Evolutionary conservation across 2,329 filamentous ascomycete species (phyloP).

Genomic region (Penicillium sp.): DNA sequence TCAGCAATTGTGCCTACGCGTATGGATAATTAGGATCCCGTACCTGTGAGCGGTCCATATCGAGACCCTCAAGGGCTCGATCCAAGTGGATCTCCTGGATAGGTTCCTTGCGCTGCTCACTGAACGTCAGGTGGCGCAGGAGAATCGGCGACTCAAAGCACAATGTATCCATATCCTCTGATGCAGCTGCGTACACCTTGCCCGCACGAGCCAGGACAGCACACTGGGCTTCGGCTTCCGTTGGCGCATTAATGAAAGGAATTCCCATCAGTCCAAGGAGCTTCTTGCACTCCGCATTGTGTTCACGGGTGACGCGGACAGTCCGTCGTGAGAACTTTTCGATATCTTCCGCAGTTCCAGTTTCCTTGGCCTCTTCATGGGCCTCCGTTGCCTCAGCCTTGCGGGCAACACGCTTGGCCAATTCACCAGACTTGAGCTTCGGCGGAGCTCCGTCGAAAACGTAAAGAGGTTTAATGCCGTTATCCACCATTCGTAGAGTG

Average conservation of each 20-base stretch:
- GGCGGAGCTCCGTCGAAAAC: constrained; percentile 97
- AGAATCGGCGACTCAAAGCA: constrained; percentile 93
- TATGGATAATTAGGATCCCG: constrained; percentile 4
- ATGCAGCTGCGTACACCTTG: constrained; percentile 95
- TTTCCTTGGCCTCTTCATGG: constrained; percentile 94
- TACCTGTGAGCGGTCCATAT: constrained; percentile 85
- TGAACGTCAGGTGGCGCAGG: constrained; percentile 89
- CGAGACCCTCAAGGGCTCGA: constrained; percentile 79
- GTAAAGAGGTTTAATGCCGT: constrained; percentile 97
- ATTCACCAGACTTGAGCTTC: constrained; percentile 94
- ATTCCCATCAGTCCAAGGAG: constrained; percentile 94
- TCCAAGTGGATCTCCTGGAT: constrained; percentile 92
- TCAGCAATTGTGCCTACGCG: constrained; percentile 9
- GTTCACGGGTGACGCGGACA: constrained; percentile 91
- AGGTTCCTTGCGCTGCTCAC: constrained; percentile 94
- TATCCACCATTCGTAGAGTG: constrained; percentile 95
- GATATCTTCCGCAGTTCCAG: constrained; percentile 92
- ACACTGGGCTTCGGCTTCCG: constrained; percentile 96
- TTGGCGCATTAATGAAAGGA: constrained; percentile 90
- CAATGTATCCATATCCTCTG: constrained; percentile 97
- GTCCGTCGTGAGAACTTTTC: constrained; percentile 95
- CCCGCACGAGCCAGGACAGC: constrained; percentile 83
- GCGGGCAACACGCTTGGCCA: constrained; percentile 92
- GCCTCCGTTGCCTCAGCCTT: constrained; percentile 89
- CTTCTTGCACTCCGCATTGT: constrained; percentile 91